Evolutionary conservation across 1,284 basidiomycete genomes (phyloP).

Genomic region (Sanguinoderma infundibulare): DNA sequence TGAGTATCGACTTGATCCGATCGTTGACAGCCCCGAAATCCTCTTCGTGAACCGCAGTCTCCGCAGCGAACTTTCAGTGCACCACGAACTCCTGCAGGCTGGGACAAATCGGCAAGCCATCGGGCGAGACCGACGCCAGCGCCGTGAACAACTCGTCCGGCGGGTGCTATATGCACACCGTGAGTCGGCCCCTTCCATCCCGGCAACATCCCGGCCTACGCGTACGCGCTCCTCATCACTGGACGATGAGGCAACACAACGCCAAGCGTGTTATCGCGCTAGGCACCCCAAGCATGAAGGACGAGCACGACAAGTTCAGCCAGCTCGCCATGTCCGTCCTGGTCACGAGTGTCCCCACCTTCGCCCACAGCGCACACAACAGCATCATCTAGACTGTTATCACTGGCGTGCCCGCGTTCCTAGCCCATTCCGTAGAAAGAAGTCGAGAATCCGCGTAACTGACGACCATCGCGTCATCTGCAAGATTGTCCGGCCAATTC

Average conservation of each 20-base stretch:
- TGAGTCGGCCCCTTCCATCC: conserved; percentile 40
- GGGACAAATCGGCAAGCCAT: conserved; percentile 4
- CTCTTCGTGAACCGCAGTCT: neutral
- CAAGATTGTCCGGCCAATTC: too few relatives aligned
- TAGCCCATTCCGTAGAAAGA: too few relatives aligned
- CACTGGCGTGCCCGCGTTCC: conserved; percentile 22
- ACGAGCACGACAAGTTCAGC: conserved; percentile 61
- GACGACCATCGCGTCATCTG: too few relatives aligned
- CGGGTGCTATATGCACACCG: neutral
- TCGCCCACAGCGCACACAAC: conserved; percentile 46
- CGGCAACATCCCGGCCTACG: conserved; percentile 58
- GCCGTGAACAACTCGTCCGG: neutral
- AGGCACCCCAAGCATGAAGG: conserved; percentile 65
- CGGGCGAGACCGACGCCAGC: neutral
- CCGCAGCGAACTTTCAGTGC: neutral
- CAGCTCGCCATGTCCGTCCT: conserved; percentile 46
- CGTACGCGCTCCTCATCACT: conserved; percentile 55
- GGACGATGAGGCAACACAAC: conserved; percentile 52
- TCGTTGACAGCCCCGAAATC: neutral
- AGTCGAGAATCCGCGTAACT: too few relatives aligned
- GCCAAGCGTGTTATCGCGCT: conserved; percentile 66
- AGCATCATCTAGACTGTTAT: conserved; percentile 22
- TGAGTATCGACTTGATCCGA: neutral
- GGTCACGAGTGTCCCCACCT: conserved; percentile 42
- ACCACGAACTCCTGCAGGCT: conserved; percentile 1